phyloP scores from a whole-genome alignment of 2,329 filamentous ascomycete genomes.

The Westerdykella sp. region DNA sequence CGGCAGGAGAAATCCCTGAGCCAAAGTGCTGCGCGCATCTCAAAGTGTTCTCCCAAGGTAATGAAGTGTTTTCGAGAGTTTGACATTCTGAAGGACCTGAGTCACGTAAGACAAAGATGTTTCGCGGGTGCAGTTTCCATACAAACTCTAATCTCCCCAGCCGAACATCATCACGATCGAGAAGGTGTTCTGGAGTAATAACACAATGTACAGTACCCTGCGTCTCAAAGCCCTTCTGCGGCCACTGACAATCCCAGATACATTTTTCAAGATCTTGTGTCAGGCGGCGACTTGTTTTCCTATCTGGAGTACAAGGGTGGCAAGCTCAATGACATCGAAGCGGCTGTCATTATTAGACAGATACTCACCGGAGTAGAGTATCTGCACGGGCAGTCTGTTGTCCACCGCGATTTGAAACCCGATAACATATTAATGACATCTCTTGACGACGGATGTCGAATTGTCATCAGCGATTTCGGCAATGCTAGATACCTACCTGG shows the following conservation, averaged over 20 bases:
- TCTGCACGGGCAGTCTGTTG: conserved; percentile 50
- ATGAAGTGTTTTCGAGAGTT: conserved; percentile 38
- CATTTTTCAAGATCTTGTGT: conserved; percentile 56
- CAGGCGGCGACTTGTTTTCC: conserved; percentile 56
- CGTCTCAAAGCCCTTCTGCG: neutral
- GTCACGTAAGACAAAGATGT: conserved; percentile 40
- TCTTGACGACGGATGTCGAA: conserved; percentile 44
- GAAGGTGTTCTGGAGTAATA: conserved; percentile 49
- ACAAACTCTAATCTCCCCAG: conserved; percentile 21
- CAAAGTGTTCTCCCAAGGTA: conserved; percentile 5
- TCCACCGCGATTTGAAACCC: conserved; percentile 58
- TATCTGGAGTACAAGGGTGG: conserved; percentile 48
- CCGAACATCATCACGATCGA: conserved; percentile 56
- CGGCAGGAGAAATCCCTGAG: neutral
- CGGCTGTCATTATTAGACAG: conserved; percentile 51
- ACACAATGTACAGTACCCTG: conserved; percentile 42
- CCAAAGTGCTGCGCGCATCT: neutral
- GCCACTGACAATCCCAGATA: conserved; percentile 38
- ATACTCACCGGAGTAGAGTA: conserved; percentile 54
- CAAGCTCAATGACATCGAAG: conserved; percentile 45
- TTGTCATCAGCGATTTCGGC: conserved; percentile 58
- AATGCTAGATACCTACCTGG: conserved; percentile 42
- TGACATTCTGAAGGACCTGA: conserved; percentile 47
- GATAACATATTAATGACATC: conserved; percentile 58
- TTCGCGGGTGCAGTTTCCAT: neutral